Evolutionary conservation across 2,329 filamentous ascomycete species (phyloP).

Genomic region (Monilinia fructicola): DNA sequence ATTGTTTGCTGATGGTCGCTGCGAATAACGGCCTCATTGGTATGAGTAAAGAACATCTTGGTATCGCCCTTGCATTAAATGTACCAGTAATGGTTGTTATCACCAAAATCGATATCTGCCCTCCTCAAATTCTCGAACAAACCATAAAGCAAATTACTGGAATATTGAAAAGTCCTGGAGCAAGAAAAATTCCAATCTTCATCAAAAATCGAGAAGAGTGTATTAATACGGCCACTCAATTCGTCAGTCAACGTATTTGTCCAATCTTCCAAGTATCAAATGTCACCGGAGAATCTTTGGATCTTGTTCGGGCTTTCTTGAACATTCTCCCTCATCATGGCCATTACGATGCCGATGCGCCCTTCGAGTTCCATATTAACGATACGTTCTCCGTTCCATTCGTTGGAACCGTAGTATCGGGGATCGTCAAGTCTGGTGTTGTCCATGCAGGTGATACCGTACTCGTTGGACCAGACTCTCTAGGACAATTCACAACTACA

Average conservation of each 20-base stretch:
- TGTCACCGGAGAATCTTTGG: slow-evolving; percentile 87
- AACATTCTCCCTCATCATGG: slow-evolving; percentile 95
- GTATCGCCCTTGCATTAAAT: slow-evolving; percentile 90
- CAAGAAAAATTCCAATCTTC: slow-evolving; percentile 92
- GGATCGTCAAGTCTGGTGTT: slow-evolving; percentile 84
- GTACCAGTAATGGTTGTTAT: slow-evolving; percentile 97
- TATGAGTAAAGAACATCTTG: slow-evolving; percentile 97
- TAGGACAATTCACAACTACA: slow-evolving; percentile 86
- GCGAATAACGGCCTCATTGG: slow-evolving; percentile 96
- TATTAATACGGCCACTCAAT: slow-evolving; percentile 92
- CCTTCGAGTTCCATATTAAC: slow-evolving; percentile 94
- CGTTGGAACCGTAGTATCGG: slow-evolving; percentile 92
- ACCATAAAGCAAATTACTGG: slow-evolving; percentile 88
- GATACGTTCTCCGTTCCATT: slow-evolving; percentile 98
- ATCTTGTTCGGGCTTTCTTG: slow-evolving; percentile 86
- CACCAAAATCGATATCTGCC: slow-evolving; percentile 98
- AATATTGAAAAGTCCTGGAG: slow-evolving; percentile 90
- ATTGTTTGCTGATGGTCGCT: slow-evolving; percentile 96
- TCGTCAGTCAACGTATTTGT: slow-evolving; percentile 92
- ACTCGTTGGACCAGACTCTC: slow-evolving; percentile 82
- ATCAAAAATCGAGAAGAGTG: slow-evolving; percentile 90
- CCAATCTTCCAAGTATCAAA: slow-evolving; percentile 98
- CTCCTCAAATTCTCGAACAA: slow-evolving; percentile 90
- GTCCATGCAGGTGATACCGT: slow-evolving; percentile 89
- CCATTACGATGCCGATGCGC: slow-evolving; percentile 81